Conservation (phyloP, 352 stramenopile genomes). For the Phytophthora ohioensis region DNA sequence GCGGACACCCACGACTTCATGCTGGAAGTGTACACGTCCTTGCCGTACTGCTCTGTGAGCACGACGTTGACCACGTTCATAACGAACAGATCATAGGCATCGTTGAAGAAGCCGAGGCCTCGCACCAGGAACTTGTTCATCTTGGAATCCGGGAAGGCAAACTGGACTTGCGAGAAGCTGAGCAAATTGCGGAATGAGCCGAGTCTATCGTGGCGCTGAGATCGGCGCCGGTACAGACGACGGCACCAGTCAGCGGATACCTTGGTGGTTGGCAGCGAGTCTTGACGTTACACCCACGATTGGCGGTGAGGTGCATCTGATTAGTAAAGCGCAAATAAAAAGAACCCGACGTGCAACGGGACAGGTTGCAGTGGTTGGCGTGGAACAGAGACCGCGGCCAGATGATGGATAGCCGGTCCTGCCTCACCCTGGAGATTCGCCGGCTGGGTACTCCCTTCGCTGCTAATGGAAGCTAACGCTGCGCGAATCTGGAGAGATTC, state of each 20-base stretch:
- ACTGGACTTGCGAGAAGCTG: slow-evolving; percentile 12
- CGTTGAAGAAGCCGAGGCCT: slow-evolving; percentile 79
- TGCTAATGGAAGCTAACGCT: neutral
- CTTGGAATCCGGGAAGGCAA: neutral
- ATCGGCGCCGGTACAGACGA: slow-evolving; percentile 7
- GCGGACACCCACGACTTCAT: slow-evolving; percentile 72
- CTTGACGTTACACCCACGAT: slow-evolving; percentile 21
- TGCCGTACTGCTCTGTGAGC: slow-evolving; percentile 71
- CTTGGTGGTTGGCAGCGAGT: slow-evolving; percentile 23
- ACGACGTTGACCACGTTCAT: slow-evolving; percentile 86
- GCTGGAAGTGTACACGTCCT: slow-evolving; percentile 63
- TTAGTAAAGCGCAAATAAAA: slow-evolving; percentile 37
- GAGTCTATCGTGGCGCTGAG: slow-evolving; percentile 1
- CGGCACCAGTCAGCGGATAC: slow-evolving; percentile 12
- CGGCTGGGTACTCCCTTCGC: neutral
- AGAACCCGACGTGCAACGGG: slow-evolving; percentile 18
- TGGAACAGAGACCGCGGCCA: slow-evolving; percentile 27
- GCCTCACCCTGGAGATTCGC: slow-evolving; percentile 20
- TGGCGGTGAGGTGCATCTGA: slow-evolving; percentile 22
- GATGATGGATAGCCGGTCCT: slow-evolving; percentile 24
- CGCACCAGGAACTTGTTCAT: slow-evolving; percentile 74
- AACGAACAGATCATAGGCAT: slow-evolving; percentile 80
- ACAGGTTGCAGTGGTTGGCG: slow-evolving; percentile 17
- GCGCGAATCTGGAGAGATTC: slow-evolving; percentile 30
- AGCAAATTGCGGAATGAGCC: slow-evolving; percentile 39